Evolutionary conservation across 2,329 filamentous ascomycete genomes (phyloP).

Genomic region (Trichoderma sp.): DNA sequence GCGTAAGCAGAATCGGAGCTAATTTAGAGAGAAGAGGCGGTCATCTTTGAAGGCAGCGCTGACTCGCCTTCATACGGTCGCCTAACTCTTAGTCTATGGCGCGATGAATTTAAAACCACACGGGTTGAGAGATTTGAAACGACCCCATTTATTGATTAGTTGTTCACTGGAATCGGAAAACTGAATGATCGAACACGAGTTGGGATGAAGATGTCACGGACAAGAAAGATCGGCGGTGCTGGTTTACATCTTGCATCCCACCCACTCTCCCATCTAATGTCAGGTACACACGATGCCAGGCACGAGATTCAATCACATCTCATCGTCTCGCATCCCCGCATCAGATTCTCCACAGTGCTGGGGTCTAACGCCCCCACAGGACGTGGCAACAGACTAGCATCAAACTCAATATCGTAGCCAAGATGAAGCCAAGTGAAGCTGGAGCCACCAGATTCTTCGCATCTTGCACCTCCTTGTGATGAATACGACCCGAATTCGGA

Average conservation of each 20-base stretch:
- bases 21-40: neutral
- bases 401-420: neutral
- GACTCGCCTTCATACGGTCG: neutral
- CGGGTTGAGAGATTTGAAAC: neutral
- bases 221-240: neutral
- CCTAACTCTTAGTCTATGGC: conserved; percentile 3
- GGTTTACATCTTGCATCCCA: neutral
- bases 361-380: neutral
- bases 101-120: neutral
- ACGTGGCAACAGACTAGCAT: neutral
- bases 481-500: neutral
- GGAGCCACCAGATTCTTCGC: neutral
- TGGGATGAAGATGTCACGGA: neutral
- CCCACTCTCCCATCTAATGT: neutral
- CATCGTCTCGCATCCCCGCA: neutral
- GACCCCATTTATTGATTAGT: neutral
- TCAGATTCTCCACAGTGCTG: neutral
- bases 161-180: neutral
- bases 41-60: neutral
- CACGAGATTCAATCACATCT: neutral
- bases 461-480: neutral
- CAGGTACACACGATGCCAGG: neutral
- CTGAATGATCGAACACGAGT: neutral
- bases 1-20: neutral
- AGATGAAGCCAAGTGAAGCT: neutral